phyloP scores from a whole-genome alignment of 2,329 filamentous ascomycete species.

The Aciculosporium take region DNA sequence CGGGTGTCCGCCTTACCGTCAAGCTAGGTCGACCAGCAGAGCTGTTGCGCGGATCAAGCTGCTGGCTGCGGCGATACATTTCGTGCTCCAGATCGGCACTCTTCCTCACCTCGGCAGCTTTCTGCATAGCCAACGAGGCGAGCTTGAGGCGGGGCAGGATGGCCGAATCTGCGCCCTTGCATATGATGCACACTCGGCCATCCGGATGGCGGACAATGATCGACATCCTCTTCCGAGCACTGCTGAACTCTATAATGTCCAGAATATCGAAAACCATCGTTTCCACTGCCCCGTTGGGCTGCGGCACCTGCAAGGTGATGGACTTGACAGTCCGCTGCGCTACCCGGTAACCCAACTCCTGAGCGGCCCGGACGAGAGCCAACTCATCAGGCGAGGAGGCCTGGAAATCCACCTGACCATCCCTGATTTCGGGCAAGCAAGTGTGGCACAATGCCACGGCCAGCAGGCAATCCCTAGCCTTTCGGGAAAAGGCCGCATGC shows the following conservation, averaged over 20 bases:
- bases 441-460: slow-evolving; percentile 82
- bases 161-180: slow-evolving; percentile 79
- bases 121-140: slow-evolving; percentile 59
- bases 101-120: slow-evolving; percentile 51
- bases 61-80: slow-evolving; percentile 39
- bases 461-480: slow-evolving; percentile 69
- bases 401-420: slow-evolving; percentile 66
- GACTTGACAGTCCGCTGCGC: slow-evolving; percentile 58
- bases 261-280: slow-evolving; percentile 63
- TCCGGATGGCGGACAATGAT: slow-evolving; percentile 78
- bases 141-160: slow-evolving; percentile 66
- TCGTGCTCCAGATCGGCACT: slow-evolving; percentile 46
- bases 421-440: slow-evolving; percentile 63
- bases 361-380: slow-evolving; percentile 69
- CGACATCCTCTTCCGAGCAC: slow-evolving; percentile 80
- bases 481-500: slow-evolving; percentile 61
- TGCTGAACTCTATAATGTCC: slow-evolving; percentile 84
- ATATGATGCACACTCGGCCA: slow-evolving; percentile 66
- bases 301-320: slow-evolving; percentile 38
- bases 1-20: slow-evolving; percentile 31
- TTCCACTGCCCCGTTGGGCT: slow-evolving; percentile 22
- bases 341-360: slow-evolving; percentile 71
- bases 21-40: slow-evolving; percentile 40
- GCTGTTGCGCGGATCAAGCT: slow-evolving; percentile 38
- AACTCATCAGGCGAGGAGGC: slow-evolving; percentile 84